A percentile compares a stretch with the other conserved stretches of the same genome.
These are phyloP conservation scores for Heterobasidion parviporum DNA, from an alignment of 1,284 basidiomycete species.

Conservation along the genomic window DNA sequence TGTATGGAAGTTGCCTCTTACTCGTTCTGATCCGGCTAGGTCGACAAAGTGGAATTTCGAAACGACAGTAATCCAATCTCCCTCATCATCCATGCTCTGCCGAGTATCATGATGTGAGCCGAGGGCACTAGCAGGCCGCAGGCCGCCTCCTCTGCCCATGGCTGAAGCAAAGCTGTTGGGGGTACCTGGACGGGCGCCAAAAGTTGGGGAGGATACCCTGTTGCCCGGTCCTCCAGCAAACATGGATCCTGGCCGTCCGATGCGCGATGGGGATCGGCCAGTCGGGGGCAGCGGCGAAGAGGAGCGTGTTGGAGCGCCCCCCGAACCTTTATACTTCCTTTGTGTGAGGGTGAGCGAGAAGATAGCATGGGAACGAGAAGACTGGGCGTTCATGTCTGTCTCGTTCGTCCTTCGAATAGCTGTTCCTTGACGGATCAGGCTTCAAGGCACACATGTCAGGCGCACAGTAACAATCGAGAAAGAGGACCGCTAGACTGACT, in stretches of 20 bases:
- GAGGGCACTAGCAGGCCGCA: slow-evolving; percentile 71
- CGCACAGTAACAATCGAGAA: not conserved
- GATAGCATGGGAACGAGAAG: slow-evolving; percentile 96
- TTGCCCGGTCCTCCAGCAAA: slow-evolving; percentile 35
- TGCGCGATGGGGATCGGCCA: slow-evolving; percentile 67
- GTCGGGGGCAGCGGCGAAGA: slow-evolving; percentile 61
- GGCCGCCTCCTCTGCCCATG: slow-evolving; percentile 58
- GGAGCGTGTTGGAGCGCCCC: slow-evolving; percentile 58
- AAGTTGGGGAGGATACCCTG: slow-evolving; percentile 65
- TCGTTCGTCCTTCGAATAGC: slow-evolving; percentile 90
- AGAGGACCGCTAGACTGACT: slow-evolving; percentile 38
- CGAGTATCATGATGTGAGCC: slow-evolving; percentile 38
- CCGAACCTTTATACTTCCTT: slow-evolving; percentile 63
- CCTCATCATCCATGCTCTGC: slow-evolving; percentile 41
- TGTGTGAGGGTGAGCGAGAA: slow-evolving; percentile 94
- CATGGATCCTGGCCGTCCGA: slow-evolving; percentile 70
- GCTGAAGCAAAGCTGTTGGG: slow-evolving; percentile 70
- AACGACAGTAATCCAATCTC: slow-evolving; percentile 83
- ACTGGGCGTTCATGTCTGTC: slow-evolving; percentile 98
- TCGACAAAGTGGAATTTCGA: slow-evolving; percentile 99
- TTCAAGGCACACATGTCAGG: slow-evolving; percentile 17
- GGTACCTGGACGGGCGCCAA: slow-evolving; percentile 58
- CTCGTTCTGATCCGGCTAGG: slow-evolving; percentile 91
- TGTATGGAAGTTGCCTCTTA: slow-evolving; percentile 29
- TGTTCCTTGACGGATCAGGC: slow-evolving; percentile 80